Conservation (phyloP, 768 basidiomycete species). For the Leccinum rimulosum region DNA sequence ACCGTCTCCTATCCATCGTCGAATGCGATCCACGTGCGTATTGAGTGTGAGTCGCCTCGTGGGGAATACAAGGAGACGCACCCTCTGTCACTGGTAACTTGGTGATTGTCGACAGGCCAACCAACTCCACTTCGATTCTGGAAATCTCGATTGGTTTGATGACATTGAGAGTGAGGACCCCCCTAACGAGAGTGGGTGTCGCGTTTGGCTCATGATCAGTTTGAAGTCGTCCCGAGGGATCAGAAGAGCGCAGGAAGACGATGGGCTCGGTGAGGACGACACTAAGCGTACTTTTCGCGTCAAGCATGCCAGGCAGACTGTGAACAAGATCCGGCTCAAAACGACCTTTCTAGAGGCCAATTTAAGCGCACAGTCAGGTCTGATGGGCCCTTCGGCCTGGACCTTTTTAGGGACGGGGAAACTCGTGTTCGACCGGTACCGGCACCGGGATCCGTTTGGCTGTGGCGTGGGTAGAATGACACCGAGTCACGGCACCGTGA, state of each 20-base stretch:
- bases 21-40: neutral
- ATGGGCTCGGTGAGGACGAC: constrained; percentile 74
- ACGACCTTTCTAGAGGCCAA: neutral
- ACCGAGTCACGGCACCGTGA: no score
- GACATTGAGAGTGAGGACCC: constrained; percentile 59
- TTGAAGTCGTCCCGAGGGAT: constrained; percentile 39
- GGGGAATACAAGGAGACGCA: constrained; percentile 33
- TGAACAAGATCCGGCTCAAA: neutral
- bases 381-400: no score
- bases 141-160: constrained; percentile 82
- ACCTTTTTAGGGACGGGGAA: no score
- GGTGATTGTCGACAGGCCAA: constrained; percentile 63
- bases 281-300: constrained; percentile 41
- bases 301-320: constrained; percentile 11
- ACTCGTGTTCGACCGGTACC: no score
- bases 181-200: constrained; percentile 62
- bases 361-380: neutral
- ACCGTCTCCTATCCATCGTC: constrained; percentile 48
- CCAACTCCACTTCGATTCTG: constrained; percentile 78
- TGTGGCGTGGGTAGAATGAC: no score
- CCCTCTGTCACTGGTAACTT: constrained; percentile 72
- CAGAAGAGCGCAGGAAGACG: constrained; percentile 63
- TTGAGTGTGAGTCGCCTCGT: neutral
- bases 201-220: constrained; percentile 34
- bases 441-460: no score